Percentiles rank a stretch among this genome's conserved stretches.
These are phyloP conservation scores for Medicago truncatula DNA, from an alignment of 306 rosid species.

Conservation along the genomic window MtrunA17r5.0-ANR NC_053045.1:30654001-30654500, in stretches of 20 bases:
- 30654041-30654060: too few relatives aligned
- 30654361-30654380: not conserved
- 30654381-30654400: conserved; percentile 68
- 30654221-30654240: not conserved
- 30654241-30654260: conserved; percentile 27
- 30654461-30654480: conserved; percentile 81
- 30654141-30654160: conserved; percentile 12
- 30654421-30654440: conserved; percentile 74
- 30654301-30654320: conserved; percentile 11
- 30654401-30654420: conserved; percentile 85
- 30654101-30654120: not conserved
- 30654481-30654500: conserved; percentile 73
- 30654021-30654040: too few relatives aligned
- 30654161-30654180: conserved; percentile 31
- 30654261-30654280: conserved; percentile 23
- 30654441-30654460: conserved; percentile 75
- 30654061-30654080: not conserved
- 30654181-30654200: conserved; percentile 13
- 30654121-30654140: conserved; percentile 16
- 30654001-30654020: too few relatives aligned
- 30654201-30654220: not conserved
- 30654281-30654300: conserved; percentile 7
- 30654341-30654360: not conserved
- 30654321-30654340: conserved; percentile 17
- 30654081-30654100: not conserved